These are phyloP conservation scores for Podaxis carcinomalis DNA, from an alignment of 768 basidiomycete genomes.

Conservation along the genomic window DNA sequence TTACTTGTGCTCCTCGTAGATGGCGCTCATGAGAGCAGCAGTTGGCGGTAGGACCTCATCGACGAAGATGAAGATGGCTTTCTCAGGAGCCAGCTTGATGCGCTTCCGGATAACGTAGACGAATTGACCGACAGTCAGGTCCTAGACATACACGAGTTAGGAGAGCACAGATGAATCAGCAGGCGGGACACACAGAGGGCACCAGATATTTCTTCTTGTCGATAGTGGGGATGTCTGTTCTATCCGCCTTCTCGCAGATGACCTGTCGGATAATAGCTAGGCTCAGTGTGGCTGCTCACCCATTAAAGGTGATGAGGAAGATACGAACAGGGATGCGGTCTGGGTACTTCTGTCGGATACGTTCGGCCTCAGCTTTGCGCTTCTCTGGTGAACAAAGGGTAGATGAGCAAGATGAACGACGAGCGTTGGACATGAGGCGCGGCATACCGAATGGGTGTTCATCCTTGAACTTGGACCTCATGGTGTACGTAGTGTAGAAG, in stretches of 20 bases:
- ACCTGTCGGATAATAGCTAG: conserved; percentile 50
- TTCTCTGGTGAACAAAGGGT: conserved; percentile 62
- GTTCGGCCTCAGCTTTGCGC: conserved; percentile 98
- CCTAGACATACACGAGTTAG: conserved; percentile 40
- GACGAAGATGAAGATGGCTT: conserved; percentile 99
- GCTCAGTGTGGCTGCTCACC: neutral
- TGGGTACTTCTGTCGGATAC: conserved; percentile 97
- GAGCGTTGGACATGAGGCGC: conserved; percentile 11
- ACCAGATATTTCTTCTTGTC: conserved; percentile 99
- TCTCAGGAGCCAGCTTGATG: conserved; percentile 99
- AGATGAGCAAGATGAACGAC: conserved; percentile 29
- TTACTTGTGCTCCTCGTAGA: conserved; percentile 99
- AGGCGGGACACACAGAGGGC: conserved; percentile 67
- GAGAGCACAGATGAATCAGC: neutral
- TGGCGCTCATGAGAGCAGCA: conserved; percentile 96
- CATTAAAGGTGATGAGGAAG: neutral
- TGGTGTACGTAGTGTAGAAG: conserved; percentile 26
- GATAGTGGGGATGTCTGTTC: conserved; percentile 97
- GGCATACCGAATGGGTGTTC: conserved; percentile 95
- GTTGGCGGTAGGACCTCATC: conserved; percentile 98
- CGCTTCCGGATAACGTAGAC: conserved; percentile 99
- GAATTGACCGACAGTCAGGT: conserved; percentile 96
- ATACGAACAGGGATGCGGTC: conserved; percentile 92
- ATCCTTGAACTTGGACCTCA: conserved; percentile 98
- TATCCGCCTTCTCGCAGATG: conserved; percentile 99